Evolutionary conservation across 1,284 basidiomycete genomes (phyloP).

Genomic region (Leccinum griseonigrum): DNA sequence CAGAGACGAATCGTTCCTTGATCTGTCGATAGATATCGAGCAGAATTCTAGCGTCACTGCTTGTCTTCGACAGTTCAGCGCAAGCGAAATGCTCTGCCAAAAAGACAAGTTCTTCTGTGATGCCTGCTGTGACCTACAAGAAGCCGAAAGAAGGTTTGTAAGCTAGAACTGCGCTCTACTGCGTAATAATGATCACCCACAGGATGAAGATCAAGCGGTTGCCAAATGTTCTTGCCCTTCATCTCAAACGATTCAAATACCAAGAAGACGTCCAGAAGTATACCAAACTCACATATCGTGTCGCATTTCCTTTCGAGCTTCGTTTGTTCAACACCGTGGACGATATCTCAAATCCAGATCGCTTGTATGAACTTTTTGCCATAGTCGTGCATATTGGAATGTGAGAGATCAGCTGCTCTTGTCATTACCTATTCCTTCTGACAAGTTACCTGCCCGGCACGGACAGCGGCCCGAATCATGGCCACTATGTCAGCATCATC

Average conservation of each 20-base stretch:
- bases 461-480: constrained; percentile 88
- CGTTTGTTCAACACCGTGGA: constrained; percentile 97
- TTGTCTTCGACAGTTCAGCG: constrained; percentile 94
- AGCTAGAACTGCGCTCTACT: not conserved
- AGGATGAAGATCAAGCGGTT: constrained; percentile 98
- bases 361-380: constrained; percentile 91
- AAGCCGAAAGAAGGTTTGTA: constrained; percentile 89
- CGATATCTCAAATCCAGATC: constrained; percentile 84
- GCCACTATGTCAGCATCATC: constrained; percentile 96
- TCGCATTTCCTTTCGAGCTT: constrained; percentile 93
- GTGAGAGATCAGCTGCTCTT: constrained; percentile 49
- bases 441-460: constrained; percentile 16
- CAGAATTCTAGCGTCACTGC: constrained; percentile 95
- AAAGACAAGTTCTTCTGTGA: constrained; percentile 99
- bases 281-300: constrained; percentile 94
- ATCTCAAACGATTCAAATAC: constrained; percentile 98
- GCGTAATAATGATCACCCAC: constrained; percentile 12
- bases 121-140: constrained; percentile 92
- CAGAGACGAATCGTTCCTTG: constrained; percentile 94
- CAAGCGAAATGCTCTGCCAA: constrained; percentile 96
- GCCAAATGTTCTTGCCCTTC: constrained; percentile 91
- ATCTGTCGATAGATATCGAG: constrained; percentile 97
- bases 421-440: constrained; percentile 7
- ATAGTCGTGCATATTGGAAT: constrained; percentile 98
- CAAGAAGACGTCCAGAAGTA: constrained; percentile 87